Evolutionary conservation across 768 basidiomycete genomes (phyloP).

Genomic region (Boletus edulis): DNA sequence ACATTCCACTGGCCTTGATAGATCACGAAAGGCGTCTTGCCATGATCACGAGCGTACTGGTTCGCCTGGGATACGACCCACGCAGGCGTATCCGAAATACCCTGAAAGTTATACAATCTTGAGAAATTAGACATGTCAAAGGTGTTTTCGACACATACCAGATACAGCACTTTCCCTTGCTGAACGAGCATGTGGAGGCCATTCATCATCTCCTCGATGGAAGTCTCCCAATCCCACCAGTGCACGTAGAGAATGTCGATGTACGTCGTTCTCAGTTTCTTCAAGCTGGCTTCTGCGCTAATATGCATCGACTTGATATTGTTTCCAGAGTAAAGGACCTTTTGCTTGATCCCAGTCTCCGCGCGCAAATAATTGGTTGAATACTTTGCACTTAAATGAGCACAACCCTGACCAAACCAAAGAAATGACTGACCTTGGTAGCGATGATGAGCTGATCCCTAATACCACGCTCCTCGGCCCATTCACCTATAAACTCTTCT

Average conservation of each 20-base stretch:
- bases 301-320: slow-evolving; percentile 32
- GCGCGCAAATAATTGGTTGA: slow-evolving; percentile 13
- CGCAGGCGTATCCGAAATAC: slow-evolving; percentile 43
- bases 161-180: slow-evolving; percentile 43
- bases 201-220: slow-evolving; percentile 46
- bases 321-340: slow-evolving; percentile 37
- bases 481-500: slow-evolving; percentile 51
- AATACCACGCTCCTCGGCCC: slow-evolving; percentile 41
- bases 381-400: slow-evolving; percentile 20
- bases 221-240: slow-evolving; percentile 47
- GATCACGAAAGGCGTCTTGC: slow-evolving; percentile 43
- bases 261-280: background rate
- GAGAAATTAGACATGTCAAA: background rate
- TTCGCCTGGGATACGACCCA: slow-evolving; percentile 51
- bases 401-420: background rate
- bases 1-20: slow-evolving; percentile 40
- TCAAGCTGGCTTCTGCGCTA: slow-evolving; percentile 21
- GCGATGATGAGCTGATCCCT: slow-evolving; percentile 48
- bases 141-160: slow-evolving; percentile 17
- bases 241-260: slow-evolving; percentile 26
- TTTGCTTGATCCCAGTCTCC: slow-evolving; percentile 14
- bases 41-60: slow-evolving; percentile 48
- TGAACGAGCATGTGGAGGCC: slow-evolving; percentile 41
- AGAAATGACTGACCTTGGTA: slow-evolving; percentile 30
- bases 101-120: slow-evolving; percentile 20